Base-by-base conservation (phyloP, 1,139 yeast genomes). In the Saccharomyces pastorianus region DNA sequence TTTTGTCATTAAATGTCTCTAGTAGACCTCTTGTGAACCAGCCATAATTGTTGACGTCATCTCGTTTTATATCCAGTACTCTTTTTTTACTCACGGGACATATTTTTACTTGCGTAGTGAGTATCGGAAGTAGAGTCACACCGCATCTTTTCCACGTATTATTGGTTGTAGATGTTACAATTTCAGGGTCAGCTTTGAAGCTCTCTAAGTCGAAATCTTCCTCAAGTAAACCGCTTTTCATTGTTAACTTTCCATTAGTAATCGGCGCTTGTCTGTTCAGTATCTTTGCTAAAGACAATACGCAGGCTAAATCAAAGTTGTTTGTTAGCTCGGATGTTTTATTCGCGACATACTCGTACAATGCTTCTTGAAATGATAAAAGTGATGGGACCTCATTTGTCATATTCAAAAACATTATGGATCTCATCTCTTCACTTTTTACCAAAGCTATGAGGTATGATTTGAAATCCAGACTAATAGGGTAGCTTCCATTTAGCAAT, bases 61-160 rank as follows among this genome's bases (percentile, higher is more conserved):
- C 73, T 38, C 64, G 59, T 2, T 58, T 56, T 8, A 71, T 59
- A 55, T 72, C 72, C 46, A 73, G 65, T 4, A 71, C 64, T 48
- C 75, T 60, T 42, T 59, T 61, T 1, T 61, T 63, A 26, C 72
- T 71, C 1, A 71, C 73, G 3, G 74, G 71, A 54, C 75, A 74
- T 11, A 64, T 55, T 49, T 67, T 71, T 1, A 71, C 70, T 3
- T 61, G 54, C 0, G 73, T 66, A 0, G 72, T 62, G 13, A 73
- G 14, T 1, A 73, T 55, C 0, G 77, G 77, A 23, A 73, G 53
- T 28, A 68, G 61, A 0, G 74, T 70, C 1, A 71, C 58, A 8
- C 69, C 57, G 54, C 77, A 73, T 31, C 73, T 62, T 32, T 64
- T 67, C 76, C 76, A 73, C 11, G 47, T 38, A 52, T 69, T 70